Base-by-base conservation (phyloP, 305 asterid genomes). In the Lippia alba region DNA sequence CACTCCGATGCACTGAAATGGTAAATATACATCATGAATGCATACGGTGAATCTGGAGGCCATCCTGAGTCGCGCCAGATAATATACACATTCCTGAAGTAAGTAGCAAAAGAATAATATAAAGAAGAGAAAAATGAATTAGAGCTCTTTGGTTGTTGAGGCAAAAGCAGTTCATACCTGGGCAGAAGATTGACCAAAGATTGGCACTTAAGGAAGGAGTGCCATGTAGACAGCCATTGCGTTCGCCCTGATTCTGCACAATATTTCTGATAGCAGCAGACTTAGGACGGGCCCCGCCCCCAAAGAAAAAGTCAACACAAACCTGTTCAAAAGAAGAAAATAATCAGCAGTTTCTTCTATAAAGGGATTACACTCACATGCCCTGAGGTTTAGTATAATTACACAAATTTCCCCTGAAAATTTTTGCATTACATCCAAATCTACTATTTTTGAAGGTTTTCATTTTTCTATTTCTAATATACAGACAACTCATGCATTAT, bases 211-310 rank as follows among this genome's bases (percentile, higher is more conserved):
- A 73, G 87, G 87, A 78, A 80, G 83, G 57, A 87, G 84, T 54
- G 92, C 90, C 71, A 88, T 74, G 91, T 97, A 89, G 67, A 91
- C 34, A 69, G 98, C 98, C 97, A 91, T 93, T 60, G 98, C 98
- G 77, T 85, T 89, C 12, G 96, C 97, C 75, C 97, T 86, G 66
- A 93, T 93, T 64, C 96, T 84, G 77, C 92, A 79, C 2, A 93
- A 83, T 76, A 93, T 89, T 84, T 93, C 98, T 6, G 98, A 89
- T 56, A 93, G 85, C 66, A 93, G 94, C 64, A 93, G 97, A 57
- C 94, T 73, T 14, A 97, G 98, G 18, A 93, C 94, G 15, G 97
- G 97, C 8, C 98, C 98, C 64, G 94, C 98, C 18, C 98, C 98
- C 69, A 93, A 69, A 36, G 98, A 55, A 80, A 91, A 93, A 46